A percentile compares a stretch with the other conserved stretches of the same genome.
Evolutionary conservation across 306 rosid genomes (phyloP).

Genomic region (Albizia julibrissin): DNA sequence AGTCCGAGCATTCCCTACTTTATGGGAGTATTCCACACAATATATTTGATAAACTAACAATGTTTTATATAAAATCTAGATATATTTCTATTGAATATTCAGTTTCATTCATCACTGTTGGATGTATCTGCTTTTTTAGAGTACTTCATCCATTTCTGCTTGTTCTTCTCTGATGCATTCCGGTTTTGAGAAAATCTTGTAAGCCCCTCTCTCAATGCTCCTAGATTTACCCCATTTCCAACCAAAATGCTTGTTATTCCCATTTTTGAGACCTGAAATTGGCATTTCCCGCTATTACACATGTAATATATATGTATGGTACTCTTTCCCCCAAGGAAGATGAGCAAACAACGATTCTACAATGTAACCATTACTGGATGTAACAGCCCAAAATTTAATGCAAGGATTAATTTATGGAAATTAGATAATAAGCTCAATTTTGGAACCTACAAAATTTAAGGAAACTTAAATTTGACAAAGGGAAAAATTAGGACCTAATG

Average conservation of each 20-base stretch:
- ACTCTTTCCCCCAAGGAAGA: neutral
- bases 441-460: no score
- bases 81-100: conserved; percentile 26
- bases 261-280: conserved; percentile 77
- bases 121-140: conserved; percentile 44
- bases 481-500: no score
- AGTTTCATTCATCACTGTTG: conserved; percentile 35
- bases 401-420: no score
- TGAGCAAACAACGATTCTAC: neutral
- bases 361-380: no score
- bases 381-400: no score
- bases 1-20: neutral
- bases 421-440: no score
- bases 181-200: conserved; percentile 56
- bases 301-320: neutral
- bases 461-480: no score
- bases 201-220: conserved; percentile 70
- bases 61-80: conserved; percentile 8
- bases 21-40: neutral
- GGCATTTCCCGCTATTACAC: neutral
- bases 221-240: conserved; percentile 70
- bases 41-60: neutral
- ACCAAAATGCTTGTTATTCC: conserved; percentile 90
- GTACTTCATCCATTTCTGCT: conserved; percentile 69
- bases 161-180: conserved; percentile 67